A percentile compares a stretch with the other conserved stretches of the same genome.
Evolutionary conservation across 2,329 filamentous ascomycete species (phyloP).

Genomic region (Pseudogymnoascus sp.): DNA sequence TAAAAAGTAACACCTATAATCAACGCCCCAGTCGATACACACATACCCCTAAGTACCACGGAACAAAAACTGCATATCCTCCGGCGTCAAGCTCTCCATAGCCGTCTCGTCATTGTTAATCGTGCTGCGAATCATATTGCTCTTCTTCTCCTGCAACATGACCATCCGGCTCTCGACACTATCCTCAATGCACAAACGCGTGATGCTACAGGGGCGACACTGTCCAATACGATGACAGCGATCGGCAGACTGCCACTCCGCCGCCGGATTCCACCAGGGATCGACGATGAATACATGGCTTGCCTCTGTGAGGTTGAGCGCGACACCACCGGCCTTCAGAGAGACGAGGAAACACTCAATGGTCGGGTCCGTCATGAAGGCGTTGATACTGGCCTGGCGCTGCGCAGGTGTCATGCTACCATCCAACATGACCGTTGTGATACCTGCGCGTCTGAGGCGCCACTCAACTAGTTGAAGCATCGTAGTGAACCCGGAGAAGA

Average conservation of each 20-base stretch:
- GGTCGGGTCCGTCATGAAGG: slow-evolving; percentile 92
- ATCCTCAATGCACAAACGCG: slow-evolving; percentile 90
- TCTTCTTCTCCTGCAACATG: slow-evolving; percentile 95
- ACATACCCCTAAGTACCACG: slow-evolving; percentile 48
- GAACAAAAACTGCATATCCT: slow-evolving; percentile 96
- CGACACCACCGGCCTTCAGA: slow-evolving; percentile 90
- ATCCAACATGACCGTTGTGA: slow-evolving; percentile 96
- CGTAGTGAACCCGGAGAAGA: slow-evolving; percentile 94
- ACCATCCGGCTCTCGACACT: slow-evolving; percentile 96
- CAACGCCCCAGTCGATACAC: not conserved
- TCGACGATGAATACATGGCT: slow-evolving; percentile 94
- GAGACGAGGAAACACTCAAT: slow-evolving; percentile 96
- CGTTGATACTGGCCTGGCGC: slow-evolving; percentile 85
- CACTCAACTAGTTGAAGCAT: slow-evolving; percentile 97
- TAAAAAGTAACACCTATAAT: not conserved
- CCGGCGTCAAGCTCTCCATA: slow-evolving; percentile 81
- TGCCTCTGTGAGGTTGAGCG: slow-evolving; percentile 89
- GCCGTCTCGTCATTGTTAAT: slow-evolving; percentile 89
- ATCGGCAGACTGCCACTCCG: slow-evolving; percentile 97
- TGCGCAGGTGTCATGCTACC: slow-evolving; percentile 94
- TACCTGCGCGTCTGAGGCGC: slow-evolving; percentile 90
- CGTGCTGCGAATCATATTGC: slow-evolving; percentile 93
- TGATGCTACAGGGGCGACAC: slow-evolving; percentile 87
- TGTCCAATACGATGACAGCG: slow-evolving; percentile 92
- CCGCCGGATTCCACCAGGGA: slow-evolving; percentile 99